These are phyloP conservation scores for Plantago elongata DNA, from an alignment of 257 asterid genomes.

Conservation along the genomic window DNA sequence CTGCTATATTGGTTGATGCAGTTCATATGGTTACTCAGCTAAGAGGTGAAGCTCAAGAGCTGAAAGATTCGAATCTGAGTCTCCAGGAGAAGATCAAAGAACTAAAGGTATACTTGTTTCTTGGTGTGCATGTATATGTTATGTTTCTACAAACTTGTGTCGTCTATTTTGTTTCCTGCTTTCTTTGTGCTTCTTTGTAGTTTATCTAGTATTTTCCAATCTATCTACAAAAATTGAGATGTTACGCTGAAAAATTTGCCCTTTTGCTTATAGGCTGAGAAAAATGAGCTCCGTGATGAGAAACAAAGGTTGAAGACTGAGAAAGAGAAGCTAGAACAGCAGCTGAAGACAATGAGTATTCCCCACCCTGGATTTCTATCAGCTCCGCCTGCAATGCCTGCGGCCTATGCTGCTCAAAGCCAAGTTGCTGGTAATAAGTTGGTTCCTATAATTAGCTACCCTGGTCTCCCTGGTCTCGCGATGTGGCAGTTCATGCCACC, in stretches of 20 bases:
- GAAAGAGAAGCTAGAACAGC: constrained; percentile 90
- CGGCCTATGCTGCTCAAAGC: constrained; percentile 64
- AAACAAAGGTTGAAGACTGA: constrained; percentile 83
- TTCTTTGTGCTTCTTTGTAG: no score
- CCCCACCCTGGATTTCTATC: constrained; percentile 52
- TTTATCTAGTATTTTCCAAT: no score
- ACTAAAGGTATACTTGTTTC: constrained; percentile 48
- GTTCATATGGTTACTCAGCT: constrained; percentile 81
- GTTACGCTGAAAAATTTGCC: not conserved
- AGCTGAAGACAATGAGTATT: constrained; percentile 60
- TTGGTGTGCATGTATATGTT: not conserved
- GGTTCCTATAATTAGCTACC: constrained; percentile 84
- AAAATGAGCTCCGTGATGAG: constrained; percentile 89
- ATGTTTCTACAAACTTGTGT: not conserved
- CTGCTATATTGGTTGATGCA: constrained; percentile 83
- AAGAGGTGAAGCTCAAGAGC: constrained; percentile 72
- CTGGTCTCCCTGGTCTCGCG: constrained; percentile 81
- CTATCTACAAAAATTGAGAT: no score
- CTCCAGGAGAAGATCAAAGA: constrained; percentile 89
- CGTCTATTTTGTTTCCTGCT: no score
- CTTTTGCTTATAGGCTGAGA: constrained; percentile 53
- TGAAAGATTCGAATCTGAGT: constrained; percentile 66
- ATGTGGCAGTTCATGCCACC: constrained; percentile 99
- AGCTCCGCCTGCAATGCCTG: constrained; percentile 56
- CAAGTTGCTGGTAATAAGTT: constrained; percentile 58